Evolutionary conservation across 2,329 filamentous ascomycete genomes (phyloP).

Genomic region (Exophiala viscosa): DNA sequence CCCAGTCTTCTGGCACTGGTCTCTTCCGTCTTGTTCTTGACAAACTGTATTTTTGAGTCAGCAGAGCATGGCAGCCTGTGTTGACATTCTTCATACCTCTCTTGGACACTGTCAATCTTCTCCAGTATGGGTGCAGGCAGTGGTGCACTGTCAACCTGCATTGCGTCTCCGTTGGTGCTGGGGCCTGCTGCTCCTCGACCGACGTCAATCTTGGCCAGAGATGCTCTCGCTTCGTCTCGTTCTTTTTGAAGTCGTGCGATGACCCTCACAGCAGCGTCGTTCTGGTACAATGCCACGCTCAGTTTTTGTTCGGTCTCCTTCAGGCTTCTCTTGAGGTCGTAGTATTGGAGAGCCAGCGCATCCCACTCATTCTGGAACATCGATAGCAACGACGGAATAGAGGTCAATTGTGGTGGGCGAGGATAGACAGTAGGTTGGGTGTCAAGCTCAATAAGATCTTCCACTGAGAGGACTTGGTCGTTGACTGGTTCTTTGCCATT

Average conservation of each 20-base stretch:
- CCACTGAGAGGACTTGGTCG: conserved; percentile 74
- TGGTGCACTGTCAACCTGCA: conserved; percentile 83
- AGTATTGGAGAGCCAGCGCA: conserved; percentile 83
- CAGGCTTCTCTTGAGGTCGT: conserved; percentile 84
- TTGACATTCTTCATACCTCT: conserved; percentile 57
- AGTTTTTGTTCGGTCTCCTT: conserved; percentile 89
- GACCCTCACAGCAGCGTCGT: conserved; percentile 93
- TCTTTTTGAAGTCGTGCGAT: conserved; percentile 89
- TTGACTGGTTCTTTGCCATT: conserved; percentile 89
- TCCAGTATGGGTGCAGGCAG: conserved; percentile 68
- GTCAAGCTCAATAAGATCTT: conserved; percentile 86
- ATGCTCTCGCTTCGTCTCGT: conserved; percentile 85
- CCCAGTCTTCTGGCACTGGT: conserved; percentile 79
- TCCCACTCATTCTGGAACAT: conserved; percentile 99
- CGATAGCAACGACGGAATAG: conserved; percentile 87
- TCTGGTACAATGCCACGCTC: conserved; percentile 88
- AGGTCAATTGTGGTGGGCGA: conserved; percentile 87
- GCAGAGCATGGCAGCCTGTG: conserved; percentile 2
- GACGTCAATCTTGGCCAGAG: conserved; percentile 79
- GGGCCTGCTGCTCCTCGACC: conserved; percentile 42
- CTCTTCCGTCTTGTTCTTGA: conserved; percentile 88
- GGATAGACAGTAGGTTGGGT: conserved; percentile 79
- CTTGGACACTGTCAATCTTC: conserved; percentile 75
- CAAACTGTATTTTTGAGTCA: conserved; percentile 53
- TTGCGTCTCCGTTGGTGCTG: conserved; percentile 67